A percentile compares a stretch with the other conserved stretches of the same genome.
Conservation (phyloP, 1,139 yeast genomes). For the Taphrina betulina region DNA sequence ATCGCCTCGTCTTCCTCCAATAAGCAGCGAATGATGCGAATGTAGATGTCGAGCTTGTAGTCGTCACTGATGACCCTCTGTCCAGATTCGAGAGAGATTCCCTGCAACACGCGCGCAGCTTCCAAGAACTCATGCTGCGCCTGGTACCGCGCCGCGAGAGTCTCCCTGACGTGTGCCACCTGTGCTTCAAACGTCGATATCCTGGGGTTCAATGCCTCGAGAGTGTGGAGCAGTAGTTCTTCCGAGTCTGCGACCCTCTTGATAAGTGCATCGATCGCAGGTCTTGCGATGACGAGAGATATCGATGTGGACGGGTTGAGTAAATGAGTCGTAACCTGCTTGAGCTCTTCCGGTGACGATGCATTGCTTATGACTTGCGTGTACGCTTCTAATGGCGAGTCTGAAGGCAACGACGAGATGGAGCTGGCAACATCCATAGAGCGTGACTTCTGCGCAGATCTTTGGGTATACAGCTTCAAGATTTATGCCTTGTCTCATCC, state of each 20-base stretch:
- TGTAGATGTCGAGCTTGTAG: conserved; percentile 41
- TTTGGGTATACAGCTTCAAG: no score
- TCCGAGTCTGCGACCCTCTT: conserved; percentile 1
- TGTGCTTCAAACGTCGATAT: conserved; percentile 42
- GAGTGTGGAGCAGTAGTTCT: conserved; percentile 17
- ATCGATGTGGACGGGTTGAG: background rate
- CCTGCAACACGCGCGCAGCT: conserved; percentile 43
- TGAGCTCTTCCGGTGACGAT: background rate
- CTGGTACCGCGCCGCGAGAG: conserved; percentile 42
- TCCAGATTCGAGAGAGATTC: conserved; percentile 39
- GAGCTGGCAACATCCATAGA: no score
- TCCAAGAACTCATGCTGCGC: conserved; percentile 39
- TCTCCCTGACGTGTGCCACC: conserved; percentile 41
- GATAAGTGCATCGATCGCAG: conserved; percentile 3
- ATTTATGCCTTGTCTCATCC: no score
- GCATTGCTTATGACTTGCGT: background rate
- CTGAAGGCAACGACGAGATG: background rate
- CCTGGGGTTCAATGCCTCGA: conserved; percentile 38
- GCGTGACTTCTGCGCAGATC: no score
- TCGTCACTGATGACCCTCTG: conserved; percentile 41
- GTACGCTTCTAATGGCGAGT: conserved; percentile 6
- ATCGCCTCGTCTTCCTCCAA: conserved; percentile 44
- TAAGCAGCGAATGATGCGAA: conserved; percentile 43
- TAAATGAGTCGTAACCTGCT: background rate
- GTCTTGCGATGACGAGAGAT: conserved; percentile 13